Evolutionary conservation across 2,329 filamentous ascomycete species (phyloP).

Genomic region (Bipolaris cookei): DNA sequence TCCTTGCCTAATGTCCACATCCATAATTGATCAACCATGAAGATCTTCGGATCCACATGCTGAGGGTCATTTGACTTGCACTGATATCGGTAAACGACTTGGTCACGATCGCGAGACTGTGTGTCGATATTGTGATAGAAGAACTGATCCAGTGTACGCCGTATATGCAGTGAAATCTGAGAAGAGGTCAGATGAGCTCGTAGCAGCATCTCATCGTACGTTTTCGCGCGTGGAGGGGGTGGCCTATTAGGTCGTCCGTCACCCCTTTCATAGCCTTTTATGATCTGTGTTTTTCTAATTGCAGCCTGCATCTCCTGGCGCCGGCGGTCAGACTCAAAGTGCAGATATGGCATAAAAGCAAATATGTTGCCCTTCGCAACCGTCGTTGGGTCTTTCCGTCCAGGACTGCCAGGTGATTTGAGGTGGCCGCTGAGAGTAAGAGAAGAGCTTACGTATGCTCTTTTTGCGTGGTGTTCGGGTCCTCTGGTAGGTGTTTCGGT

Average conservation of each 20-base stretch:
- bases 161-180: constrained; percentile 61
- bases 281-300: constrained; percentile 50
- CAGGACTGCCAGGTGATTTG: constrained; percentile 45
- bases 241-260: constrained; percentile 28
- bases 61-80: constrained; percentile 42
- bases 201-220: constrained; percentile 56
- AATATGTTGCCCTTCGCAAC: constrained; percentile 47
- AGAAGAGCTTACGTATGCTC: constrained; percentile 30
- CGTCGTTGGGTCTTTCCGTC: constrained; percentile 43
- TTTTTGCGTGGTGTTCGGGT: constrained; percentile 30
- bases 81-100: constrained; percentile 69
- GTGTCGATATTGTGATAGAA: constrained; percentile 71
- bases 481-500: constrained; percentile 39
- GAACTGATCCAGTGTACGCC: constrained; percentile 69
- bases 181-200: constrained; percentile 56
- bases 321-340: constrained; percentile 66
- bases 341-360: constrained; percentile 68
- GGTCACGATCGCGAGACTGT: constrained; percentile 64
- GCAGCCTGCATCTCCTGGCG: constrained; percentile 64
- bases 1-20: constrained; percentile 67
- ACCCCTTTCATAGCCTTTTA: constrained; percentile 29
- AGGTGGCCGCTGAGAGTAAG: constrained; percentile 37
- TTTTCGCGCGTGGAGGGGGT: constrained; percentile 30
- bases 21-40: constrained; percentile 74
- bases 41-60: constrained; percentile 62